Evolutionary conservation across 1,284 basidiomycete genomes (phyloP), one percentile per base, ranked within the genome.

Genomic region (Sanguinoderma infundibulare): DNA sequence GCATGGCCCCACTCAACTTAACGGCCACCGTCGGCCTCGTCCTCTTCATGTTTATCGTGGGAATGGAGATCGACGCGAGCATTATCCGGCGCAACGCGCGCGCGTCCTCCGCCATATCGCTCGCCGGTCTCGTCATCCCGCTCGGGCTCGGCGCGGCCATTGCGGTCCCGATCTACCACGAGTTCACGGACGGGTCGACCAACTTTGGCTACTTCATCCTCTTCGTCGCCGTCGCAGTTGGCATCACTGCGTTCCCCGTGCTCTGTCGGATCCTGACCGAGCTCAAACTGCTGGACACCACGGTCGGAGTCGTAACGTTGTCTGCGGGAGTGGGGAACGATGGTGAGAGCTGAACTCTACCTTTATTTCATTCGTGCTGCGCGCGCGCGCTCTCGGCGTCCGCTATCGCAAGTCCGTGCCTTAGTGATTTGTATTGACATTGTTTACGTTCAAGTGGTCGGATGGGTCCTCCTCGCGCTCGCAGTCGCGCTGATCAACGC

Each of bases 1-100:
- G 90, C 5, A 78, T 96, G 60, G 82, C 90, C 8, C 80, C 90
- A 65, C 87, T 98, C 56, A 90, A 84, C 59, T 85, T 98, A 34
- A 92, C 95, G 12, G 87, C 91, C 24, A 95, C 88, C 59, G 87
- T 98, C 62, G 97, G 97, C 54, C 85, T 98, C 22, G 87, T 97
- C 66, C 82, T 98, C 38, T 96, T 95, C 78, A 84, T 97, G 12
- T 96, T 96, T 79, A 81, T 96, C 55, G 87, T 98, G 44, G 97
- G 95, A 14, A 82, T 98, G 51, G 91, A 92, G n/a, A 57, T 61
- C 5, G 60, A 61, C 60, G 53, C 35, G 3, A 81, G 85, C 5
- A 73, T 88, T 56, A 78, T 89, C 69, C 81, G 77, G 66, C 74
- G 77, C 47, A 84, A 86, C 67, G 80, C 77, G 8, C 77, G 73